Base-by-base conservation (phyloP, 805 yeast genomes). In the Saccharomycopsis selenospora region DNA sequence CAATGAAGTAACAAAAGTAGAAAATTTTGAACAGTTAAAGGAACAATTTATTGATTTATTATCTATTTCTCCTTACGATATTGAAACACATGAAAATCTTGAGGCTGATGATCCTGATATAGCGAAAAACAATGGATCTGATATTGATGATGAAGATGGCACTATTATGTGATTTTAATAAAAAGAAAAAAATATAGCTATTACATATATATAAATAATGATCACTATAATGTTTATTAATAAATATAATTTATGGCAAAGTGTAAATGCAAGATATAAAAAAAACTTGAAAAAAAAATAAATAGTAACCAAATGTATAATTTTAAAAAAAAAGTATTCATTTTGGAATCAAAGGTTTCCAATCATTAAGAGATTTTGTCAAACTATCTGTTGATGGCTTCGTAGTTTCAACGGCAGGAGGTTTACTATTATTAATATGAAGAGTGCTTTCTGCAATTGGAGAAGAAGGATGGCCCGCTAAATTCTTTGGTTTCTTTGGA, bases 401-500 rank as follows among this genome's bases (percentile, higher is more conserved):
- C 17, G 26, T 11, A 17, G 18, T 22, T 29, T 20, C 22, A 14
- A 33, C 8, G 6, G n/a, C 23, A 43, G 24, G 4, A 13, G n/a
- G 14, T 13, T 17, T 27, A 22, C 13, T 14, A 42, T 42, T 14
- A 42, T 24, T 23, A 40, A 14, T 40, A 22, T 14, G n/a, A 20
- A 14, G 6, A n/a, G 6, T 17, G 7, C 7, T n/a, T 7, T 33
- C 7, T 6, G 6, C 33, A 5, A 10, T 41, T 6, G 17, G 13
- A n/a, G 13, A 17, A 23, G 11, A 7, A n/a, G 45, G 27, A 14
- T 36, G n/a, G 20, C 27, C 33, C 17, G 33, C 29, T 22, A 49
- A 42, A 8, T 65, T 38, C 10, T 59, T 29, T 13, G 73, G 72
- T 46, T 69, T 69, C 8, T 59, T 55, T 4, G 73, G 72, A 10